A percentile compares a stretch with the other conserved stretches of the same genome.
Conservation (phyloP, 75 land plant species). For the Pinus albicaulis region DNA sequence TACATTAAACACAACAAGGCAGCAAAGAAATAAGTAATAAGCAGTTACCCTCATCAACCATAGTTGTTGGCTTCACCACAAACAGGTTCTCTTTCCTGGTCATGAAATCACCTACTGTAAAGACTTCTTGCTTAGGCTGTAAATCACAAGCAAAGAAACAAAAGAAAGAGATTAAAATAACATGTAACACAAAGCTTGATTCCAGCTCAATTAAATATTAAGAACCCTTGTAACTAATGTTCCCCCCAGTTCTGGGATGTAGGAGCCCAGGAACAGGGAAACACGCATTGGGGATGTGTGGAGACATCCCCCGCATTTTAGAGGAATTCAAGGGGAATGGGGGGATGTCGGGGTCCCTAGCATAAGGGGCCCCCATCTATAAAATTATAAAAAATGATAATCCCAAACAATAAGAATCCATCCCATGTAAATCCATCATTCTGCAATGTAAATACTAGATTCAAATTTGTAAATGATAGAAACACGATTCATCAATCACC, state of each 20-base stretch:
- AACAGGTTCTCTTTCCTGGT: slow-evolving; percentile 52
- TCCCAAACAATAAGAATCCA: too few relatives aligned
- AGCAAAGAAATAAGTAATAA: background rate
- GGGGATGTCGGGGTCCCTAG: too few relatives aligned
- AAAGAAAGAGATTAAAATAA: background rate
- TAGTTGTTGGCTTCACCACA: slow-evolving; percentile 61
- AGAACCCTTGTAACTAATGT: background rate
- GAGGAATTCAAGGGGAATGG: too few relatives aligned
- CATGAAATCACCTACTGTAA: slow-evolving; percentile 92
- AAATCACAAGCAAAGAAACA: slow-evolving; percentile 10
- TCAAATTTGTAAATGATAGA: too few relatives aligned
- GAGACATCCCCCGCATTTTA: too few relatives aligned
- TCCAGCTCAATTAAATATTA: background rate
- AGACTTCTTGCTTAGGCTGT: slow-evolving; percentile 57
- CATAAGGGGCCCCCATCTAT: too few relatives aligned
- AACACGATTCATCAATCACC: too few relatives aligned
- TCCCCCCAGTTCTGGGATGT: background rate
- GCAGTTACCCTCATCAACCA: slow-evolving; percentile 81
- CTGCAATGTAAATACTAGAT: too few relatives aligned
- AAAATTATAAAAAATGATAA: too few relatives aligned
- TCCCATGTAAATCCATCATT: too few relatives aligned
- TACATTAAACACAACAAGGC: slow-evolving; percentile 1
- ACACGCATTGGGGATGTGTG: too few relatives aligned
- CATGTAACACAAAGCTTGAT: background rate
- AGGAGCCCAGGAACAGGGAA: background rate